Base-by-base conservation (phyloP, 2,329 filamentous ascomycete genomes). In the Clonostachys rosea region DNA sequence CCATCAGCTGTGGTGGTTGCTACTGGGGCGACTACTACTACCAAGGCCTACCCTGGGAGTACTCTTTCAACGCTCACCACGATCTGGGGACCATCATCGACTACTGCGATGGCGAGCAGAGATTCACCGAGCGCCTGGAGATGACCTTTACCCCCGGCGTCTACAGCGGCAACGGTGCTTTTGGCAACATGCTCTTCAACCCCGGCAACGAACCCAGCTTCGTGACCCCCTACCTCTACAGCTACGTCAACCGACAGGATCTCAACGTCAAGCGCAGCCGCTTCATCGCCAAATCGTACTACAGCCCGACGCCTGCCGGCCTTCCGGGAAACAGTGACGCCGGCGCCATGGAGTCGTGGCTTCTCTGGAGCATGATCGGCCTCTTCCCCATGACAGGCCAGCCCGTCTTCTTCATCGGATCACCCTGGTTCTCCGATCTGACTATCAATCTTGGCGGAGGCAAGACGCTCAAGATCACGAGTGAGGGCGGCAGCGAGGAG, bases 241-340 rank as follows among this genome's bases (percentile, higher is more conserved):
- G 86, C 63, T 89, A 79, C 60, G 76, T 79, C 47, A 75, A 77
- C 49, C 74, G 79, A 42, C 84, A 86, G 55, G 78, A 83, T 54
- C 73, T 81, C 33, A 75, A 75, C 4, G 83, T 87, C 16, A 59
- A 74, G 47, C 74, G 76, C 50, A 79, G 78, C 41, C 78, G 85
- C 44, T 68, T 67, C 46, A 70, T 84, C 42, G 83, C 83, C 33
- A 78, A 81, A 52, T 63, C 68, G 13, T 81, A 79, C 64, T 87
- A 86, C 63, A 70, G 68, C 43, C 69, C 76, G 2, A 75, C 75
- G 0, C 67, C 70, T 0, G 58, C 56, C 8, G 85, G 86, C 0
- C 68, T 89, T 1, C 85, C 85, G 0, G 86, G 86, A 0, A 88
- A 89, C 61, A 82, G 77, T 41, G 86, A 89, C 59, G 83, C 83